phyloP scores from a whole-genome alignment of 2,329 filamentous ascomycete species.

The Akanthomyces lecanii region DNA sequence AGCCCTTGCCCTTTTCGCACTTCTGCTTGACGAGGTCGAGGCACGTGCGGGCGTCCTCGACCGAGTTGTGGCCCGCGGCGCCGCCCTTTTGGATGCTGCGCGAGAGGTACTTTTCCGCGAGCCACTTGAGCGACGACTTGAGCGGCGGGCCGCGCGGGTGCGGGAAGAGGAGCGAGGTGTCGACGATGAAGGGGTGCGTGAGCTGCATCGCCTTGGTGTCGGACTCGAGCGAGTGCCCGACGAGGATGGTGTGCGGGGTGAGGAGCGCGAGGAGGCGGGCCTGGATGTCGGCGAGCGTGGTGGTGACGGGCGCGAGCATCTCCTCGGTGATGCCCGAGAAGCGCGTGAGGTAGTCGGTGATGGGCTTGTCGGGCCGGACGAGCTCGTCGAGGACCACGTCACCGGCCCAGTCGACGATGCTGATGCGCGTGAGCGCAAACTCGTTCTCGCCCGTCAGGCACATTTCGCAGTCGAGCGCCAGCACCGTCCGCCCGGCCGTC shows the following conservation, averaged over 20 bases:
- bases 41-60: slow-evolving; percentile 88
- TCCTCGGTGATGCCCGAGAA: slow-evolving; percentile 89
- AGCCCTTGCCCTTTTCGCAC: slow-evolving; percentile 84
- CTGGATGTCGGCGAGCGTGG: slow-evolving; percentile 80
- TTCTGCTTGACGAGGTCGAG: slow-evolving; percentile 93
- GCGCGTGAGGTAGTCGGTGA: slow-evolving; percentile 86
- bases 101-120: slow-evolving; percentile 78
- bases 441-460: slow-evolving; percentile 78
- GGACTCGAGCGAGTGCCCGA: slow-evolving; percentile 78
- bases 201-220: slow-evolving; percentile 80
- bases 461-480: slow-evolving; percentile 96
- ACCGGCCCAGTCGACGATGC: slow-evolving; percentile 81
- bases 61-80: slow-evolving; percentile 74
- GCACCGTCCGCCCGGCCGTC: slow-evolving; percentile 72
- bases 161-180: slow-evolving; percentile 85
- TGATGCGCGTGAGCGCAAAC: slow-evolving; percentile 84
- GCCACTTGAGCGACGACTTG: slow-evolving; percentile 86
- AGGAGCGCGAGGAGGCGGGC: slow-evolving; percentile 67
- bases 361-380: slow-evolving; percentile 83
- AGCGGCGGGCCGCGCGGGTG: slow-evolving; percentile 85
- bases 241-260: slow-evolving; percentile 65
- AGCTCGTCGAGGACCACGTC: slow-evolving; percentile 80
- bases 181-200: slow-evolving; percentile 88
- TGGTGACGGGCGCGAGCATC: slow-evolving; percentile 79
- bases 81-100: slow-evolving; percentile 85